phyloP scores from a whole-genome alignment of 768 basidiomycete species.

The Rossbeevera mucosa region DNA sequence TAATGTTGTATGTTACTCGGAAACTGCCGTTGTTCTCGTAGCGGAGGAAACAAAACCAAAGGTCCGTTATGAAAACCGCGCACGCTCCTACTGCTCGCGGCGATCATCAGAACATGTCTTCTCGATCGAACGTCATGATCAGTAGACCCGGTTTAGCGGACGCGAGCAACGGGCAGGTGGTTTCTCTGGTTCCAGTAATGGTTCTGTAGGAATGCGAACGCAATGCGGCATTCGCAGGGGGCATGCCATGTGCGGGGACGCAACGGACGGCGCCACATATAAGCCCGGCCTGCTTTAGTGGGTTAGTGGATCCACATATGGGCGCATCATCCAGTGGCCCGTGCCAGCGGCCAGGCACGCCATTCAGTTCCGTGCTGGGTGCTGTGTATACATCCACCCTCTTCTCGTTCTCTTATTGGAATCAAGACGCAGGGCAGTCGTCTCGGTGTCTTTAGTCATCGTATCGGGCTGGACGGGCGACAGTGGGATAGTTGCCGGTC shows the following conservation, averaged over 20 bases:
- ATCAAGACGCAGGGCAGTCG: neutral
- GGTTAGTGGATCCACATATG: neutral
- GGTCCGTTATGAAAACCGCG: neutral
- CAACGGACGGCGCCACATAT: neutral
- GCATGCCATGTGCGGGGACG: neutral
- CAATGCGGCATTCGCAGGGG: neutral
- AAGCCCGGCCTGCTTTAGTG: neutral
- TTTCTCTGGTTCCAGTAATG: neutral
- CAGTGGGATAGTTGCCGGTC: neutral
- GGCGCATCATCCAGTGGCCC: neutral
- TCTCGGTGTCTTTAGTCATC: neutral
- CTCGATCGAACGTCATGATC: neutral
- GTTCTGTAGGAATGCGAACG: neutral
- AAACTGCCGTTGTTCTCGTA: neutral
- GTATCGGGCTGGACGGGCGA: neutral
- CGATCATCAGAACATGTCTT: neutral
- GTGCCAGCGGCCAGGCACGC: neutral
- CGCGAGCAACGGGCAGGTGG: neutral
- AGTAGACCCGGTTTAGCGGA: neutral
- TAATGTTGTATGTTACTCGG: too few species aligned
- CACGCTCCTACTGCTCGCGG: neutral
- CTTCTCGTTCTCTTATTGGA: neutral
- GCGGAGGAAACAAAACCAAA: neutral
- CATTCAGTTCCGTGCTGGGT: neutral
- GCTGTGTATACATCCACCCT: neutral